A percentile compares a stretch with the other conserved stretches of the same genome.
These are phyloP conservation scores for Hortiboletus rubellus DNA, from an alignment of 1,284 basidiomycete genomes.

Conservation along the genomic window DNA sequence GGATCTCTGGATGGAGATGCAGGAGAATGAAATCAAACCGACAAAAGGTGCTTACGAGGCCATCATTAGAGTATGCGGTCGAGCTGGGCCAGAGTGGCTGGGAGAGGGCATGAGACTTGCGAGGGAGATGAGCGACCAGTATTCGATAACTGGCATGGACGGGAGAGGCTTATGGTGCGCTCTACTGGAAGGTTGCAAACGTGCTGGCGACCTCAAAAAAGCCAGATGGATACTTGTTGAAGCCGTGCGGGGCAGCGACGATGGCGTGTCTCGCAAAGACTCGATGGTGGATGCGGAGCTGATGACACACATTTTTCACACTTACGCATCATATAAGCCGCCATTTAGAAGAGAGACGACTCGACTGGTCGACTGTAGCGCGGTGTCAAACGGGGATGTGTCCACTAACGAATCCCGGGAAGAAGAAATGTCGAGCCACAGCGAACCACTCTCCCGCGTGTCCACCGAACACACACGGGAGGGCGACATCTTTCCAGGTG, in stretches of 20 bases:
- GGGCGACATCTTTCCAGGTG: neutral
- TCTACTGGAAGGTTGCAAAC: constrained; percentile 86
- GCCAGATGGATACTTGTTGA: constrained; percentile 92
- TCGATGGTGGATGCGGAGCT: constrained; percentile 62
- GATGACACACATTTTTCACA: constrained; percentile 84
- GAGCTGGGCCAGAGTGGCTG: constrained; percentile 63
- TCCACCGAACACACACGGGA: neutral
- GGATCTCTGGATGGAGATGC: constrained; percentile 94
- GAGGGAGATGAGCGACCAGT: constrained; percentile 71
- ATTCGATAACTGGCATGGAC: constrained; percentile 14
- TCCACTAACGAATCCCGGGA: constrained; percentile 2
- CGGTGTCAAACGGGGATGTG: constrained; percentile 9
- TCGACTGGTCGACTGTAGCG: constrained; percentile 35
- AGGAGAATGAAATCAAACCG: constrained; percentile 55
- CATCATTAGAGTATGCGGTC: constrained; percentile 74
- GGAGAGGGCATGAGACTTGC: constrained; percentile 79
- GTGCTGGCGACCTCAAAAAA: constrained; percentile 79
- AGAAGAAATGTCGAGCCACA: neutral
- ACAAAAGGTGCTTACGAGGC: constrained; percentile 77
- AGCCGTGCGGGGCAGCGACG: constrained; percentile 53
- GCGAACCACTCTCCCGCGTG: neutral
- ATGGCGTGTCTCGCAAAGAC: constrained; percentile 32
- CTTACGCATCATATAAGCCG: constrained; percentile 81
- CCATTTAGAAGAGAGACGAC: constrained; percentile 58
- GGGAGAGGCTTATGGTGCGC: constrained; percentile 70